Evolutionary conservation across 495 filamentous ascomycete species (phyloP).

Genomic region (Talaromyces proteolyticus): DNA sequence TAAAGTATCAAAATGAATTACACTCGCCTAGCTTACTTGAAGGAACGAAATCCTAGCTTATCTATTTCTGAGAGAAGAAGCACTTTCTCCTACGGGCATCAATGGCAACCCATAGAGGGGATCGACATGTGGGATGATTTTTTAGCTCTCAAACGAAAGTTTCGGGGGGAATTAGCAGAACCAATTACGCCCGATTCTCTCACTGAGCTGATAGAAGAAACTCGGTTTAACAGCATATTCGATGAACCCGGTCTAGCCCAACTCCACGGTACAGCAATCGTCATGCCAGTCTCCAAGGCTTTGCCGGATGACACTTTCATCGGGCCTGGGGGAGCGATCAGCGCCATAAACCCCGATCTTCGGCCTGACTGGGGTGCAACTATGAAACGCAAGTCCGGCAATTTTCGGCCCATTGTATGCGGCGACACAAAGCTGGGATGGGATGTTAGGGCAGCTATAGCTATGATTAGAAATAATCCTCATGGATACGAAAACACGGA

Average conservation of each 20-base stretch:
- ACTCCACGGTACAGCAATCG: not conserved
- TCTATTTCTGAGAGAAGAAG: too few relatives aligned
- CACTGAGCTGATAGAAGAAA: not conserved
- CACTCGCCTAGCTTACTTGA: too few relatives aligned
- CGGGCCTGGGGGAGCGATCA: not conserved
- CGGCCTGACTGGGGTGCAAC: not conserved
- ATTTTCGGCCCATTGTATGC: not conserved
- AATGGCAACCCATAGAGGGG: not conserved
- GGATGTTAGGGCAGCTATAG: not conserved
- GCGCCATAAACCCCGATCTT: not conserved
- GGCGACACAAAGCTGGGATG: not conserved
- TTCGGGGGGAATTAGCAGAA: not conserved
- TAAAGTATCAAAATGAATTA: too few relatives aligned
- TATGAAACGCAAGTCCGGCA: not conserved
- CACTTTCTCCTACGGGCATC: not conserved
- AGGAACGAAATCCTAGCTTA: too few relatives aligned
- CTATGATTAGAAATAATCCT: not conserved
- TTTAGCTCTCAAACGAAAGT: not conserved
- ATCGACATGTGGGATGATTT: not conserved
- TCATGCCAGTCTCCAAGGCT: not conserved
- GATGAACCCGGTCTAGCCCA: slow-evolving; percentile 6
- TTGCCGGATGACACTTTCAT: not conserved
- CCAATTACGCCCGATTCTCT: not conserved
- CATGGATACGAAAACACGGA: not conserved
- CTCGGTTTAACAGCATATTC: not conserved